Evolutionary conservation across 164 flowering plant species (phyloP), one percentile per base, ranked within the genome.

Genomic region (Chloranthus sessilifolius): DNA sequence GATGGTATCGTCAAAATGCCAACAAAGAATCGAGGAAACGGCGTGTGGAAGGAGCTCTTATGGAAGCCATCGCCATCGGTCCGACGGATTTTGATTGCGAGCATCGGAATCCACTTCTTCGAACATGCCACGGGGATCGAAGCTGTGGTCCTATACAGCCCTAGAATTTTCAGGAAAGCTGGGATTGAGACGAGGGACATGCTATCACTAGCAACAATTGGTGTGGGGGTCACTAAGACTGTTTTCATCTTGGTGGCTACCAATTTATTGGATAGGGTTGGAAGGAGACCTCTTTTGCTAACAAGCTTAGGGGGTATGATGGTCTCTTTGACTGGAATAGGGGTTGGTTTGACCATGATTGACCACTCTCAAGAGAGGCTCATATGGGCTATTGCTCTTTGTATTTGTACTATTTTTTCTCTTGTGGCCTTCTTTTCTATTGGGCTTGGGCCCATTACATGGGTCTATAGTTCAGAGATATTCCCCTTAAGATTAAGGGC

Each of bases 51-150:
- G 40, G 84, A 84, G 37, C 59, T 84, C 0, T 19, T 83, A 16
- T 16, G 82, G n/a, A 52, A 23, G 10, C 94, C 88, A 0, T 65
- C 86, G 0, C 82, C 82, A 1, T 5, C 81, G 0, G 79, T 84
- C 9, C 74, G 77, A 24, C 80, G 74, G 24, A 59, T 76, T 15
- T 14, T 82, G 30, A 65, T 84, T 17, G 76, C 79, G 2, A 76
- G 47, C 20, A 19, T 84, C 5, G 88, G 84, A 0, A 78, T 84
- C 9, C 84, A 82, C 31, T 82, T 83, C 69, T 82, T 84, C 66
- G 83, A 82, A 30, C 86, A 82, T 50, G 55, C 80, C 0, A 63
- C 85, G 1, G 94, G 88, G 0, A 76, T 82, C 5, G 88, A 78
- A 56, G 74, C 84, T 1, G 83, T 82, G 16, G 94, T 82, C 0